Conservation (phyloP, 2,329 filamentous ascomycete genomes). For the Neonectria faginata region DNA sequence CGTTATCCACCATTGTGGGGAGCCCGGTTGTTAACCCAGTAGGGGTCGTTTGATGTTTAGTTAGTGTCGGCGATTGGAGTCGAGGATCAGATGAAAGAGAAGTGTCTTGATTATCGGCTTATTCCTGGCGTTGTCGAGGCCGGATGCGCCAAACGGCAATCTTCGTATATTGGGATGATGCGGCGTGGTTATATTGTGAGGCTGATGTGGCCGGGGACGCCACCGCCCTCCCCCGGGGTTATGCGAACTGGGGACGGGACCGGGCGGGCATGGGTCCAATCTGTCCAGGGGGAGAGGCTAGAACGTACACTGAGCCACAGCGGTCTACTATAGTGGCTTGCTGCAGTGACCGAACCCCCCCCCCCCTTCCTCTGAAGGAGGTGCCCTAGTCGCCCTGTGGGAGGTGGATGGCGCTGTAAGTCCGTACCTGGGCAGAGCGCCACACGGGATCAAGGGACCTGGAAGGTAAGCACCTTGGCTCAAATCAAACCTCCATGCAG, state of each 20-base stretch:
- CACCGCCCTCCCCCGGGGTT: background rate
- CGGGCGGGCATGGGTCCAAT: no score
- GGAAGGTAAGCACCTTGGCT: background rate
- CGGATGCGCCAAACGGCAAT: background rate
- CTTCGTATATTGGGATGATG: background rate
- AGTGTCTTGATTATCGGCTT: background rate
- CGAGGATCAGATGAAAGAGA: background rate
- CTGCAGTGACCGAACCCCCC: background rate
- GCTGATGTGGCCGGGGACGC: conserved; percentile 9
- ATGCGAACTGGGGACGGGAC: no score
- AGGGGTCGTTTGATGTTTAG: background rate
- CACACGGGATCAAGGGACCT: no score
- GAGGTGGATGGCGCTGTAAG: background rate
- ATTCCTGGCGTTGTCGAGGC: conserved; percentile 1
- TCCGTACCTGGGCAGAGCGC: background rate
- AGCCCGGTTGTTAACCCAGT: conserved; percentile 3
- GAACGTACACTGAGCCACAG: background rate
- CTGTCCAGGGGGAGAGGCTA: no score
- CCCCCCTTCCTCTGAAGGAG: background rate
- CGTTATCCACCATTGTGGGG: conserved; percentile 7
- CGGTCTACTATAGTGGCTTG: background rate
- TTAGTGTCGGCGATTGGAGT: background rate
- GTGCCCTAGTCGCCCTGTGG: background rate
- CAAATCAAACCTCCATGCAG: conserved; percentile 11
- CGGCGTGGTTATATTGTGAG: conserved; percentile 1